Evolutionary conservation across 768 basidiomycete genomes (phyloP), one percentile per base, ranked within the genome.

Genomic region (Lactifluus echinatus): DNA sequence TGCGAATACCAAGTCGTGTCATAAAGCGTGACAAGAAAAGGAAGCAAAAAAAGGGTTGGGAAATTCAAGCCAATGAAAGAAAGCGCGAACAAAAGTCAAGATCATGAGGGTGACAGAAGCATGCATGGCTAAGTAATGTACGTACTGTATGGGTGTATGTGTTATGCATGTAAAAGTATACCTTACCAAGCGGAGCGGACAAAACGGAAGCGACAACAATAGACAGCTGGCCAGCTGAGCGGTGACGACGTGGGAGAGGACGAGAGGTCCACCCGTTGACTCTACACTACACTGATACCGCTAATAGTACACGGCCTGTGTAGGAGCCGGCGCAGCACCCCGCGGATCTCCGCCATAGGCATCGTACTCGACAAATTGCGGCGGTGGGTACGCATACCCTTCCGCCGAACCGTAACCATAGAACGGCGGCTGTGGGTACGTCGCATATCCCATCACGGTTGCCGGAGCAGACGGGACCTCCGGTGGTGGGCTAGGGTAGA

Each of bases 391-490:
- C 21, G 34, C 47, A 29, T 59, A 59, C 4, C 53, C 57, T 23
- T 59, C 57, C 15, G 57, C 47, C 15, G 46, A 40, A 11, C 53
- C 53, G 39, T 50, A 59, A 17, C 26, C 21, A 47, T 61, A 62
- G 28, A 61, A 62, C 23, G 51, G 61, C n/a, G 55, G 53, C 8
- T 54, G 57, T 8, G 39, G 19, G 49, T 87, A 86, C n/a, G 76
- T 68, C 23, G 78, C 66, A 54, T 86, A 87, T 46, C 71, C 70
- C 73, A 82, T 77, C 75, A 81, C 73, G 48, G 68, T 64, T 33
- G 67, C 53, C 28, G 65, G 63, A 26, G 67, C 71, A 48, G 71
- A 63, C 11, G 65, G 60, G 2, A 59, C 57, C 31, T 63, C 59
- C 7, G 56, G 51, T 34, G 56, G 60, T 15, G 50, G 63, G 19